These are phyloP conservation scores for Tetrapisispora iriomotensis DNA, from an alignment of 805 yeast species.

Conservation along the genomic window DNA sequence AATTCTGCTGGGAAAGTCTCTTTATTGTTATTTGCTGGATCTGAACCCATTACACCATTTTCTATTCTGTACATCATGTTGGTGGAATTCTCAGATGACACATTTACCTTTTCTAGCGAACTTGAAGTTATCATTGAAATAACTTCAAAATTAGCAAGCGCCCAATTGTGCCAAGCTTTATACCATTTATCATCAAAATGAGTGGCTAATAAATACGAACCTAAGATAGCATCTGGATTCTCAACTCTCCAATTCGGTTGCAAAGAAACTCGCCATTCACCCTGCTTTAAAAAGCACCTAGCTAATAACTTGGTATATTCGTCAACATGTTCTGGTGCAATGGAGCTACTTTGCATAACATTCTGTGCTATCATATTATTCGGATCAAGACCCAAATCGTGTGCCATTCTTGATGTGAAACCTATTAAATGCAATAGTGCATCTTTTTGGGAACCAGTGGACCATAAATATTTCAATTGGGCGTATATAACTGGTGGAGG, in stretches of 20 bases:
- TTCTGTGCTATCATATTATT: slow-evolving; percentile 83
- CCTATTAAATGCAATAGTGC: slow-evolving; percentile 80
- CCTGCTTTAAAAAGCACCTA: slow-evolving; percentile 91
- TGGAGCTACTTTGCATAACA: slow-evolving; percentile 47
- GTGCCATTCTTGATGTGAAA: slow-evolving; percentile 84
- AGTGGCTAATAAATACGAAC: slow-evolving; percentile 87
- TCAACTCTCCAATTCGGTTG: slow-evolving; percentile 72
- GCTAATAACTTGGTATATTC: slow-evolving; percentile 81
- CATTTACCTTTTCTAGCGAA: slow-evolving; percentile 13
- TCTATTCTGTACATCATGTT: slow-evolving; percentile 11
- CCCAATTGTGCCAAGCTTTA: slow-evolving; percentile 99
- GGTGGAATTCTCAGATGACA: slow-evolving; percentile 6
- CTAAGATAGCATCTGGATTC: slow-evolving; percentile 72
- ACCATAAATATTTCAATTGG: slow-evolving; percentile 94
- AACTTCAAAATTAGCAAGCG: slow-evolving; percentile 93
- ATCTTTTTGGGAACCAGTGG: slow-evolving; percentile 77
- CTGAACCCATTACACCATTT: slow-evolving; percentile 22
- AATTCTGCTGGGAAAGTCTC: slow-evolving; percentile 38
- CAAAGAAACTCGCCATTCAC: slow-evolving; percentile 92
- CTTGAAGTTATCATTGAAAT: slow-evolving; percentile 48
- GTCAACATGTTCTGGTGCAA: slow-evolving; percentile 54
- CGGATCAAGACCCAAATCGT: slow-evolving; percentile 77
- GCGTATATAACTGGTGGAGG: slow-evolving; percentile 98
- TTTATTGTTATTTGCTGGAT: slow-evolving; percentile 11
- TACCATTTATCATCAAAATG: slow-evolving; percentile 92